Evolutionary conservation across 495 filamentous ascomycete species (phyloP).

Genomic region (Penicillium robsamsonii): DNA sequence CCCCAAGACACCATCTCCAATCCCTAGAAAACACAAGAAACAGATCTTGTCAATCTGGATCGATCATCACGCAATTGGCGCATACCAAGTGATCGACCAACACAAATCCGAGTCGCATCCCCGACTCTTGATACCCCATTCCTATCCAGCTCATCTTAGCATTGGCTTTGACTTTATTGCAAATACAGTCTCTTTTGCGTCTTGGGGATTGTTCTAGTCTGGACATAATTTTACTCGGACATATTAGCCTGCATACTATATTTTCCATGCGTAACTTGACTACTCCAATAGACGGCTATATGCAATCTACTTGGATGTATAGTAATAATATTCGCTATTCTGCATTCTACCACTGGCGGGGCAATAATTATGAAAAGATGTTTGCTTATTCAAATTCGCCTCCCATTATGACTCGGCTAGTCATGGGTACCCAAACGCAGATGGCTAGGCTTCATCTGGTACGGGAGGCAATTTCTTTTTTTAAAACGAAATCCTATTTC

Average conservation of each 20-base stretch:
- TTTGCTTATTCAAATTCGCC: background rate
- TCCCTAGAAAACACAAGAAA: conserved; percentile 1
- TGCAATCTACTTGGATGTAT: background rate
- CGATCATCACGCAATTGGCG: conserved; percentile 1
- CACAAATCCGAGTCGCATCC: conserved; percentile 22
- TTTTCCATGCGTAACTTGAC: background rate
- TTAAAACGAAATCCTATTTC: background rate
- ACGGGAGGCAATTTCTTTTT: background rate
- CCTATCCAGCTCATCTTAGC: conserved; percentile 15
- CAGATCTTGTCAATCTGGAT: conserved; percentile 3
- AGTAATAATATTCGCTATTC: background rate
- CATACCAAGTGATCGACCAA: conserved; percentile 19
- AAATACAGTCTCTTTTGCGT: conserved; percentile 13
- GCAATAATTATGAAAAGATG: background rate
- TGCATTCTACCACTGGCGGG: background rate
- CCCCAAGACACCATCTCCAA: background rate
- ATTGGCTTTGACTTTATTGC: conserved; percentile 13
- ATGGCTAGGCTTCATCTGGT: background rate
- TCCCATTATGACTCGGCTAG: background rate
- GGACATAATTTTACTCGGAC: conserved; percentile 6
- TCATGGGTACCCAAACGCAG: background rate
- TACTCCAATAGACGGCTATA: background rate
- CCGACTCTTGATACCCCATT: conserved; percentile 45
- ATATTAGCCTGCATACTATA: conserved; percentile 2
- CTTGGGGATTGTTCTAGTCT: conserved; percentile 8